Percentiles rank a stretch among this genome's conserved stretches.
Evolutionary conservation across 1,284 basidiomycete species (phyloP).

Genomic region (Moesziomyces antarcticus): DNA sequence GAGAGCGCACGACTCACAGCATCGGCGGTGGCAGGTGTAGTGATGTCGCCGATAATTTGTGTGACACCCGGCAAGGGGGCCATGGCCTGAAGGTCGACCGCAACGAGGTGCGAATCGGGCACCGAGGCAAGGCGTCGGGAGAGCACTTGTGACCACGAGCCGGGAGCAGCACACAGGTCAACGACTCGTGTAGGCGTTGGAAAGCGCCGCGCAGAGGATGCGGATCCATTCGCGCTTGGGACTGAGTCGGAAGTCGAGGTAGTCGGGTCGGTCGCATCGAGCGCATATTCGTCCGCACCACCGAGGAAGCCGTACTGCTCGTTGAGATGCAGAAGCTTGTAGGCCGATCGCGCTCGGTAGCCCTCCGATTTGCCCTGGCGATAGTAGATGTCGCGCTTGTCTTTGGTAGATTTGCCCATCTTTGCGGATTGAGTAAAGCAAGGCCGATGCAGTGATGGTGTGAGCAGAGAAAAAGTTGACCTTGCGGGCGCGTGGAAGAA

Average conservation of each 20-base stretch:
- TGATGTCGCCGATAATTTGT: constrained; percentile 73
- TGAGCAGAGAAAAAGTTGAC: not conserved
- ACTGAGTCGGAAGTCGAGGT: constrained; percentile 8
- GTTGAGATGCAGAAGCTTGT: constrained; percentile 71
- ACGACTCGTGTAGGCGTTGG: constrained; percentile 68
- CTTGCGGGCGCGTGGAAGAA: not conserved
- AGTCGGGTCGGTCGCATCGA: constrained; percentile 11
- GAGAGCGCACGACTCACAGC: constrained; percentile 71
- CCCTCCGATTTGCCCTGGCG: constrained; percentile 69
- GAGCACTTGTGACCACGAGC: constrained; percentile 69
- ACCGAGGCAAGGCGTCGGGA: constrained; percentile 61
- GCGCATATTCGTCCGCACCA: constrained; percentile 48
- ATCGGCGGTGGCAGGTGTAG: constrained; percentile 71
- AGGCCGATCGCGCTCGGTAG: constrained; percentile 73
- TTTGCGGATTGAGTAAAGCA: not conserved
- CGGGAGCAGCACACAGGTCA: constrained; percentile 74
- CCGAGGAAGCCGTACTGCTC: constrained; percentile 72
- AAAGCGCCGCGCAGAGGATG: constrained; percentile 5
- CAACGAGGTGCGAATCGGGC: constrained; percentile 69
- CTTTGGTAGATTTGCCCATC: constrained; percentile 68
- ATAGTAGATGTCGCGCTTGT: constrained; percentile 73
- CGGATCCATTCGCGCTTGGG: not conserved
- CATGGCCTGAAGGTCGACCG: constrained; percentile 74
- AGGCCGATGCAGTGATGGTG: not conserved
- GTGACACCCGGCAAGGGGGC: constrained; percentile 72